Evolutionary conservation across 176 grass and related monocot species (phyloP).

Genomic region (Bothriochloa decipiens): DNA sequence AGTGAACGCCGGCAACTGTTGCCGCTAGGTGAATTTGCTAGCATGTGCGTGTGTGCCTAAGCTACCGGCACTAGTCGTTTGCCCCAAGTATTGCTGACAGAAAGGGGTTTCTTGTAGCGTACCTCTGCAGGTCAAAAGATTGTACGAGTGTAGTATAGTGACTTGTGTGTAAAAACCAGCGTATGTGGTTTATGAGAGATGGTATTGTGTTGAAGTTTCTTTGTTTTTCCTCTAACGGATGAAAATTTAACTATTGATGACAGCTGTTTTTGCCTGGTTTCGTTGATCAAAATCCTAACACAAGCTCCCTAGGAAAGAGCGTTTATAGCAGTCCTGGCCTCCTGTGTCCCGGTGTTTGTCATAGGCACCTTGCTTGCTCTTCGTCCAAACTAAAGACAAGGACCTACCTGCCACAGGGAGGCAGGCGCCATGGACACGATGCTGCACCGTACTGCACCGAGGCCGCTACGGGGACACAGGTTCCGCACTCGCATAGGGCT

Average conservation of each 20-base stretch:
- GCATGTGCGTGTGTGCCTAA: background rate
- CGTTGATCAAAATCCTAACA: background rate
- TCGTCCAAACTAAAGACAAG: too few relatives aligned
- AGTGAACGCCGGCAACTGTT: background rate
- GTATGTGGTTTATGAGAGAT: too few relatives aligned
- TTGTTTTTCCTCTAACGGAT: background rate
- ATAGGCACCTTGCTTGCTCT: too few relatives aligned
- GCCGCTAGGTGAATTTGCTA: background rate
- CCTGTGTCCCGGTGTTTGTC: too few relatives aligned
- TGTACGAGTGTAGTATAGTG: background rate
- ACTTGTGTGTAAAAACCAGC: constrained; percentile 24
- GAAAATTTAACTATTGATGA: background rate
- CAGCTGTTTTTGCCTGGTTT: background rate
- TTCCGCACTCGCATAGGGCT: too few relatives aligned
- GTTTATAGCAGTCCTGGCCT: too few relatives aligned
- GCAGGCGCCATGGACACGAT: too few relatives aligned
- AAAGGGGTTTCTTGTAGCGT: background rate
- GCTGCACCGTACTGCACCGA: too few relatives aligned
- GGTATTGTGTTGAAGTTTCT: background rate
- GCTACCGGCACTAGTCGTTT: background rate
- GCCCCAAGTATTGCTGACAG: background rate
- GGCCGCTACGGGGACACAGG: too few relatives aligned
- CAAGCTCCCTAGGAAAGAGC: too few relatives aligned
- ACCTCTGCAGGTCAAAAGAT: background rate
- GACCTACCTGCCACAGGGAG: too few relatives aligned